A percentile compares a stretch with the other conserved stretches of the same genome.
These are phyloP conservation scores for Helianthus tuberosus DNA, from an alignment of 129 eudicot species.

Conservation along the genomic window DNA sequence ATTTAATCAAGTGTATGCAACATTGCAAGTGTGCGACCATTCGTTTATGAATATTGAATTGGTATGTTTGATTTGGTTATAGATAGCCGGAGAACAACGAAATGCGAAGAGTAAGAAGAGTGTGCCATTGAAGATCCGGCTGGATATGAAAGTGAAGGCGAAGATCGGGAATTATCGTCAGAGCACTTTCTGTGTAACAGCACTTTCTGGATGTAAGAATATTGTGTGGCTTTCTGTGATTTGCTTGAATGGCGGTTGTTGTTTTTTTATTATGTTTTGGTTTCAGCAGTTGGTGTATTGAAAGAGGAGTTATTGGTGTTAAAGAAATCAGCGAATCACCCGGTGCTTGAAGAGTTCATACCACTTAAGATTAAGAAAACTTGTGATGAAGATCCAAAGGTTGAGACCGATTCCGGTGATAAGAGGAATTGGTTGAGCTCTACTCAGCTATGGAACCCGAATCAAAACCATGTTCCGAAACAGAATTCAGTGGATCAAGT, in stretches of 20 bases:
- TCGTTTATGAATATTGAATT: neutral
- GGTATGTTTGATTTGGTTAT: conserved; percentile 18
- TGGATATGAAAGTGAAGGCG: no score
- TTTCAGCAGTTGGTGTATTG: conserved; percentile 58
- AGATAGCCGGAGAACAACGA: conserved; percentile 44
- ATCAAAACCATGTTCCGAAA: conserved; percentile 23
- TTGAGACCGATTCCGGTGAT: conserved; percentile 44
- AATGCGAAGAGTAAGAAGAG: neutral
- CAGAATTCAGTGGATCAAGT: conserved; percentile 24
- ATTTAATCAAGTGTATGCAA: neutral
- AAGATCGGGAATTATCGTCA: no score
- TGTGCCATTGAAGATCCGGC: no score
- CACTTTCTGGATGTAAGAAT: no score
- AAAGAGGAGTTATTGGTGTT: conserved; percentile 54
- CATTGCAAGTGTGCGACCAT: neutral
- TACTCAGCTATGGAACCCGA: conserved; percentile 77
- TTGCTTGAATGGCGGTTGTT: no score
- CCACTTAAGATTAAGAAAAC: conserved; percentile 69
- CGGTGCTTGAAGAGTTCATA: conserved; percentile 70
- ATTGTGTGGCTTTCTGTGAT: no score
- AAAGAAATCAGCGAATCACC: conserved; percentile 40
- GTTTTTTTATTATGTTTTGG: conserved; percentile 1
- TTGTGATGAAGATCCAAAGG: conserved; percentile 43
- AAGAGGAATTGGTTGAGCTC: conserved; percentile 92
- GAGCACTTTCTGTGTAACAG: no score